These are phyloP conservation scores for Ophiostoma populinum DNA, from an alignment of 2,329 filamentous ascomycete genomes.

Conservation along the genomic window DNA sequence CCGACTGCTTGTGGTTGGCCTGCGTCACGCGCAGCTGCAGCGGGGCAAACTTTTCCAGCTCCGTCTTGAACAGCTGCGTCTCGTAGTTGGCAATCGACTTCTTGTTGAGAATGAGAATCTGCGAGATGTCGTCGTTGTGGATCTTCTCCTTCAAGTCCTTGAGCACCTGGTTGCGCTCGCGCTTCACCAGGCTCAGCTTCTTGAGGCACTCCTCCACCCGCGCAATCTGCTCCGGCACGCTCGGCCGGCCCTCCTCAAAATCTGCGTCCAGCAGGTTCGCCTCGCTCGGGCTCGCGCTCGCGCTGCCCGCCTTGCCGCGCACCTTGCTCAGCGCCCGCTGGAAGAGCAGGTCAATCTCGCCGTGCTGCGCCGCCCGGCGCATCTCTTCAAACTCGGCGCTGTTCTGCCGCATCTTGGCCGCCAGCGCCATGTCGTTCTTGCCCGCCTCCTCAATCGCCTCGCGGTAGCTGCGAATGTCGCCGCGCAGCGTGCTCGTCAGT, in stretches of 20 bases:
- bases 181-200: conserved; percentile 81
- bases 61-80: conserved; percentile 78
- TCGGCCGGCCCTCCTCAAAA: conserved; percentile 63
- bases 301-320: conserved; percentile 45
- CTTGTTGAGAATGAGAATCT: conserved; percentile 93
- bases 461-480: conserved; percentile 74
- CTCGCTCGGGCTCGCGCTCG: conserved; percentile 46
- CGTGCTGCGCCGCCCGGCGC: conserved; percentile 70
- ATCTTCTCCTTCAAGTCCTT: conserved; percentile 96
- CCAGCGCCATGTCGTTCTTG: conserved; percentile 70
- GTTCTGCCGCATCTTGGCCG: conserved; percentile 68
- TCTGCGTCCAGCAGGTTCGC: conserved; percentile 81
- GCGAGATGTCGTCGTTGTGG: conserved; percentile 92
- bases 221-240: conserved; percentile 75
- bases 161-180: conserved; percentile 76
- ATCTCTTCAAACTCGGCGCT: conserved; percentile 89
- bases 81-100: conserved; percentile 90
- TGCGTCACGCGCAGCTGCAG: conserved; percentile 84
- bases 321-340: conserved; percentile 71
- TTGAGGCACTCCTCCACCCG: conserved; percentile 80
- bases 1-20: conserved; percentile 87
- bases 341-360: conserved; percentile 77
- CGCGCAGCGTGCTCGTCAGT: conserved; percentile 71
- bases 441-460: conserved; percentile 80
- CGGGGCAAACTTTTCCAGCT: conserved; percentile 92